A percentile compares a stretch with the other conserved stretches of the same genome.
These are phyloP conservation scores for Plasmodium cynomolgi DNA, from an alignment of 169 alveolate species.

Conservation along the genomic window DNA sequence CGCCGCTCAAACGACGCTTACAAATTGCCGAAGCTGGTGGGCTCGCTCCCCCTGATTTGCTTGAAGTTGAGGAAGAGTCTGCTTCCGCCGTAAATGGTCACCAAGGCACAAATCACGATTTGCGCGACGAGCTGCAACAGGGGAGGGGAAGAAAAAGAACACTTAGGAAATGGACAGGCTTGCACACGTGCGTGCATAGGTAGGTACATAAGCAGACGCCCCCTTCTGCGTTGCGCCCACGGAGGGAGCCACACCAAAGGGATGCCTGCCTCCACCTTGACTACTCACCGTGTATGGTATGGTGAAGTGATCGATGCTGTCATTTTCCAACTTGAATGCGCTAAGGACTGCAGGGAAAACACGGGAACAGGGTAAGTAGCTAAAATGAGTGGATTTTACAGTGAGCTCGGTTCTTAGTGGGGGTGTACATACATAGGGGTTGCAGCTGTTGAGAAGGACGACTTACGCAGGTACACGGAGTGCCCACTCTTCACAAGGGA, in stretches of 20 bases:
- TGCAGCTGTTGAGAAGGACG: background rate
- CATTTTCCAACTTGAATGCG: conserved; percentile 37
- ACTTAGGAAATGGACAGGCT: background rate
- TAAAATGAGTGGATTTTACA: background rate
- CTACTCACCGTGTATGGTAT: conserved; percentile 14
- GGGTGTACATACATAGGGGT: background rate
- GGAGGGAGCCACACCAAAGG: background rate
- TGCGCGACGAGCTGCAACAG: conserved; percentile 25
- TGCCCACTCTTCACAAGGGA: conserved; percentile 65
- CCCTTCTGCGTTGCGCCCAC: background rate
- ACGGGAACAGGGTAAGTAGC: background rate
- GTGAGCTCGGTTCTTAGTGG: background rate
- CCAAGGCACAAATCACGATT: conserved; percentile 40
- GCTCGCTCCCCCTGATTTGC: background rate
- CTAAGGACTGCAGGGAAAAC: background rate
- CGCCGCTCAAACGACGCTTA: background rate
- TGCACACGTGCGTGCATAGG: background rate
- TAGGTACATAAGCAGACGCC: background rate
- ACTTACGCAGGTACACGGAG: conserved; percentile 52
- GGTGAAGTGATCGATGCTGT: conserved; percentile 47
- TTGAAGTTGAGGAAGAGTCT: conserved; percentile 23
- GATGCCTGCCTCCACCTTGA: background rate
- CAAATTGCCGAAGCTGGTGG: conserved; percentile 28
- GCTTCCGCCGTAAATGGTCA: conserved; percentile 72
- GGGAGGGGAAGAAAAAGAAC: background rate